Base-by-base conservation (phyloP, 495 filamentous ascomycete genomes). In the Aspergillus affinis region DNA sequence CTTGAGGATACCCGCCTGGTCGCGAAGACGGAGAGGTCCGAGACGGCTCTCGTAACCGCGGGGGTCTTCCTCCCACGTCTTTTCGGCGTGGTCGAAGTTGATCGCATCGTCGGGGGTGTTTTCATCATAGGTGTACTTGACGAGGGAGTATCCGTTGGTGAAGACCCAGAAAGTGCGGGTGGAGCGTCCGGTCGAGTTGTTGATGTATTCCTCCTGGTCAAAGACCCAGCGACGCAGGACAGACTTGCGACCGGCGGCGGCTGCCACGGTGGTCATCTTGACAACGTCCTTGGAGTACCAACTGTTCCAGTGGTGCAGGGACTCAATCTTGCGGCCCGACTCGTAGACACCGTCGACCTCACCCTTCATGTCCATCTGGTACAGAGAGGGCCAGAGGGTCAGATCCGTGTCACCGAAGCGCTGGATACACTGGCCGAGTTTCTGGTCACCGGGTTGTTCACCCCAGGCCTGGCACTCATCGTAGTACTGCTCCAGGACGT, bases 231-330 rank as follows among this genome's bases (percentile, higher is more conserved):
- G 80, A 67, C 85, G 84, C 26, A 88, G 74, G 57, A 86, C 75
- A 8, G 77, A 85, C 55, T 84, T 84, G 36, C 82, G 82, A 18
- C 85, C 86, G 20, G 85, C 86, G 3, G 84, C 73, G 20, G 76
- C 74, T 9, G 80, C 65, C 12, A 84, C 79, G 23, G 77, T 75
- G 48, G 81, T 81, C 84, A 88, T 88, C 63, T 81, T 77, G 54
- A 82, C 78, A 6, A 88, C 73, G 30, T 85, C 79, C 69, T 79
- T 79, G 58, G 67, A 72, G 55, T 77, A 78, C 73, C 76, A 79
- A 23, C 77, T 81, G 69, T 86, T 87, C 84, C 84, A 88, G 71
- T 89, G 85, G 68, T 90, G 87, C 51, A 90, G 72, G 54, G 81
- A 84, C 27, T 87, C 68, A 1, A 83, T 81, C 61, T 72, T 73